Conservation (phyloP, 106 monocot genomes). For the Gastrodia elata region DNA sequence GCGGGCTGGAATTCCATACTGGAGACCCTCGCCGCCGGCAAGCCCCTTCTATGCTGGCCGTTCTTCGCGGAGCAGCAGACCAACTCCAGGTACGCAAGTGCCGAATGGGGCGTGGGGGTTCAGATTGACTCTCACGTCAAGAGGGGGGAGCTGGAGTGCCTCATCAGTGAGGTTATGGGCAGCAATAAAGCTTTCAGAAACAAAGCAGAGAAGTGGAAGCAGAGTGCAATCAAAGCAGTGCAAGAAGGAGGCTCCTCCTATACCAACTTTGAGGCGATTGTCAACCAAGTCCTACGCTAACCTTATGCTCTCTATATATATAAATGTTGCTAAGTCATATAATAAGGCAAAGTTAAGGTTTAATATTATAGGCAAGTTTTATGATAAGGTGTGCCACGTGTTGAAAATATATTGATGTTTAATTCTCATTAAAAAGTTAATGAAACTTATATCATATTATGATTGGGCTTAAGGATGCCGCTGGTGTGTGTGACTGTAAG, state of each 20-base stretch:
- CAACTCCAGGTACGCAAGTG: conserved; percentile 2
- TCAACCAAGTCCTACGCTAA: neutral
- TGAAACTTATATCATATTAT: no score
- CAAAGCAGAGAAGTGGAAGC: conserved; percentile 12
- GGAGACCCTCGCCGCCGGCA: conserved; percentile 16
- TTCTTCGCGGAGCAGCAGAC: conserved; percentile 18
- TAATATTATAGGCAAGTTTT: no score
- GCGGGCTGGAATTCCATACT: conserved; percentile 27
- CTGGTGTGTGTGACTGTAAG: no score
- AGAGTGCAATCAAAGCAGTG: neutral
- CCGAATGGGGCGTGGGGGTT: conserved; percentile 13
- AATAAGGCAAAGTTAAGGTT: no score
- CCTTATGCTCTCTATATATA: no score
- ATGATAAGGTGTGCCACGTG: no score
- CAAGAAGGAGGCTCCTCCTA: neutral
- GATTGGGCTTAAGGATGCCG: no score
- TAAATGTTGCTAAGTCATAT: no score
- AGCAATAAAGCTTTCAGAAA: conserved; percentile 3
- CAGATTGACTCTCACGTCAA: conserved; percentile 11
- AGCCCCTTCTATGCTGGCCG: conserved; percentile 29
- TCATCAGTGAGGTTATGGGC: conserved; percentile 8
- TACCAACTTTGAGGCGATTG: neutral
- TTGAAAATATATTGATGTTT: no score
- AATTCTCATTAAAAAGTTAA: no score
- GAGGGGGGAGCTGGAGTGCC: neutral